These are phyloP conservation scores for Boletus pseudopeckii DNA, from an alignment of 768 basidiomycete species.

Conservation along the genomic window DNA sequence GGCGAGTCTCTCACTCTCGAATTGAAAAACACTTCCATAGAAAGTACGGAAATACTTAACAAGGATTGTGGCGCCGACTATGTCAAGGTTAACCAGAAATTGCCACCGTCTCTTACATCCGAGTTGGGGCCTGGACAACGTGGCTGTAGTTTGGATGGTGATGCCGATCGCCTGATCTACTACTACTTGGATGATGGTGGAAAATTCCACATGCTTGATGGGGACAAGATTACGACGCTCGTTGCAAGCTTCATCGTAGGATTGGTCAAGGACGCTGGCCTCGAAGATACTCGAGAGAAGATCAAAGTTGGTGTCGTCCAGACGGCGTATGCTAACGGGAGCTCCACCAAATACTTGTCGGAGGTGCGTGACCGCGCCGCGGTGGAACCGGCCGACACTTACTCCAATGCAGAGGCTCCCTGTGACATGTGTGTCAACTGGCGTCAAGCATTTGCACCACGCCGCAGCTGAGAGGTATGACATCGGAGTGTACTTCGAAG, in stretches of 20 bases:
- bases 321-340: constrained; percentile 98
- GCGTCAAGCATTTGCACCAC: constrained; percentile 97
- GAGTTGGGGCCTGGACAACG: constrained; percentile 68
- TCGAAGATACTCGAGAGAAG: constrained; percentile 51
- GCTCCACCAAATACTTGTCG: constrained; percentile 87
- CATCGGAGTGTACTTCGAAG: constrained; percentile 99
- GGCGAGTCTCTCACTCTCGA: constrained; percentile 57
- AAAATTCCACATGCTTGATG: constrained; percentile 89
- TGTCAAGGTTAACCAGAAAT: constrained; percentile 88
- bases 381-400: constrained; percentile 3
- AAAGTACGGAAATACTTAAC: constrained; percentile 74
- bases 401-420: constrained; percentile 69
- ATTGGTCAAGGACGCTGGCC: constrained; percentile 78
- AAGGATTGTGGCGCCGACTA: constrained; percentile 90
- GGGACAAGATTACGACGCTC: constrained; percentile 95
- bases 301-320: constrained; percentile 94
- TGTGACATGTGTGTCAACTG: constrained; percentile 92
- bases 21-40: constrained; percentile 65
- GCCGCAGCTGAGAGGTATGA: constrained; percentile 90
- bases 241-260: constrained; percentile 92
- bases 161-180: constrained; percentile 96
- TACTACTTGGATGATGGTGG: constrained; percentile 81
- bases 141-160: constrained; percentile 93
- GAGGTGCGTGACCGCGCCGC: constrained; percentile 47
- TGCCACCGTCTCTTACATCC: constrained; percentile 72